Percentiles rank a stretch among this genome's conserved stretches.
phyloP scores from a whole-genome alignment of 306 rosid genomes.

The barrel medic (Medicago truncatula) region MtrunA17r5.0-ANR NC_053047.1:24683501-24684000 shows the following conservation, averaged over 20 bases:
- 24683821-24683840: conserved; percentile 5
- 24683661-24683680: conserved; percentile 22
- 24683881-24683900: background rate
- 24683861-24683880: background rate
- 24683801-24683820: conserved; percentile 11
- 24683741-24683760: conserved; percentile 16
- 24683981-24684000: background rate
- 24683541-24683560: background rate
- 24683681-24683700: conserved; percentile 19
- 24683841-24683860: background rate
- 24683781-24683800: conserved; percentile 21
- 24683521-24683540: background rate
- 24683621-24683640: background rate
- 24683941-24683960: too few relatives aligned
- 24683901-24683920: background rate
- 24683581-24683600: background rate
- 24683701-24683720: conserved; percentile 28
- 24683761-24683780: conserved; percentile 17
- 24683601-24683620: background rate
- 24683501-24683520: background rate
- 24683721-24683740: background rate
- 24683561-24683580: background rate
- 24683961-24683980: too few relatives aligned
- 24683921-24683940: background rate
- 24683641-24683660: conserved; percentile 27